Percentiles rank a stretch among this genome's conserved stretches.
Conservation (phyloP, 768 basidiomycete genomes). For the Inosperma sp. region DNA sequence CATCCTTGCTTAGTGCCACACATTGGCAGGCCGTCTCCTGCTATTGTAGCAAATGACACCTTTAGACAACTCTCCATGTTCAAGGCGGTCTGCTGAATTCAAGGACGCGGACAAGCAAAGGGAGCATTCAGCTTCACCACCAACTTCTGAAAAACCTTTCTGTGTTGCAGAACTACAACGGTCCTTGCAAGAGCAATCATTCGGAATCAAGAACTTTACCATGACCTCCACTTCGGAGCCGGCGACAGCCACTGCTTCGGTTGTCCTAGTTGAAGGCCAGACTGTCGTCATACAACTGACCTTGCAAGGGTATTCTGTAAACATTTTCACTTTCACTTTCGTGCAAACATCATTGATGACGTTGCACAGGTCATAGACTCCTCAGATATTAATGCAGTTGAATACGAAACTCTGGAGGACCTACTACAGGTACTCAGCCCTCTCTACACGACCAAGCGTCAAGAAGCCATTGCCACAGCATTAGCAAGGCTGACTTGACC, state of each 20-base stretch:
- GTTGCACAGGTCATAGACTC: slow-evolving; percentile 10
- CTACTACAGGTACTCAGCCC: slow-evolving; percentile 53
- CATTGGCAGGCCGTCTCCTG: too few species aligned
- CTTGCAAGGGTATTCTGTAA: slow-evolving; percentile 53
- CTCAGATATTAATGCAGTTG: slow-evolving; percentile 8
- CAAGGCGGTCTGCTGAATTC: too few species aligned
- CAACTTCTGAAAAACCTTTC: slow-evolving; percentile 27
- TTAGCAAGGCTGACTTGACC: slow-evolving; percentile 39
- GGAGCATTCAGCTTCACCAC: slow-evolving; percentile 13
- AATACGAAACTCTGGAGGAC: slow-evolving; percentile 53
- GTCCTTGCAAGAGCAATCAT: slow-evolving; percentile 55
- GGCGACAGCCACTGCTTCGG: slow-evolving; percentile 48
- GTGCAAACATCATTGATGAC: neutral
- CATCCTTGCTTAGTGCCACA: too few species aligned
- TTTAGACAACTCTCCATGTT: too few species aligned
- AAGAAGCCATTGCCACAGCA: slow-evolving; percentile 44
- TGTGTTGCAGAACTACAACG: slow-evolving; percentile 47
- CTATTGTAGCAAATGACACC: too few species aligned
- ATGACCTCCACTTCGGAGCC: slow-evolving; percentile 33
- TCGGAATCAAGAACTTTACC: slow-evolving; percentile 47
- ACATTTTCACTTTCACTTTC: slow-evolving; percentile 7
- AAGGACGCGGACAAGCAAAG: neutral
- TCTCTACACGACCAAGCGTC: slow-evolving; percentile 44
- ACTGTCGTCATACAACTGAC: slow-evolving; percentile 45
- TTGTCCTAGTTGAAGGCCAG: slow-evolving; percentile 55